Conservation (phyloP, 805 yeast species). For the Debaryomyces castellii region DNA sequence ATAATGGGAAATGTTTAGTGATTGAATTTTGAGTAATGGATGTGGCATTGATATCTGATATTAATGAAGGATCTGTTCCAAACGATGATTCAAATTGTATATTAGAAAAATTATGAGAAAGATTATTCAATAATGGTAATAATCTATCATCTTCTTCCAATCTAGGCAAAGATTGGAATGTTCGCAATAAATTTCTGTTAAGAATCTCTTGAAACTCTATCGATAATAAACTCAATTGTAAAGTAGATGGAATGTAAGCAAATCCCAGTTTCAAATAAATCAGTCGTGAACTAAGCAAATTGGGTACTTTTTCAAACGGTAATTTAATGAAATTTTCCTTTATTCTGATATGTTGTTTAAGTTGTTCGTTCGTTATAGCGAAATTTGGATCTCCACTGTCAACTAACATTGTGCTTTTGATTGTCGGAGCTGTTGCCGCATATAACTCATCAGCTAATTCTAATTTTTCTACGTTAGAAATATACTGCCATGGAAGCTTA, state of each 20-base stretch:
- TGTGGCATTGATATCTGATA: slow-evolving; percentile 56
- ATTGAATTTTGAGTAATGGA: slow-evolving; percentile 56
- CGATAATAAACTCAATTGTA: slow-evolving; percentile 69
- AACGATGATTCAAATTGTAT: slow-evolving; percentile 56
- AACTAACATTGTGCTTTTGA: slow-evolving; percentile 35
- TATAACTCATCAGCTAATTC: slow-evolving; percentile 48
- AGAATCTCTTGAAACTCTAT: slow-evolving; percentile 64
- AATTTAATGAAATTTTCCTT: slow-evolving; percentile 75
- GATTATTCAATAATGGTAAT: slow-evolving; percentile 76
- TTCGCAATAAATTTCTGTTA: slow-evolving; percentile 51
- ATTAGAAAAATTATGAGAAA: slow-evolving; percentile 53
- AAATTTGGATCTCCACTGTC: slow-evolving; percentile 27
- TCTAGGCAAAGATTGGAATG: slow-evolving; percentile 77
- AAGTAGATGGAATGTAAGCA: slow-evolving; percentile 82
- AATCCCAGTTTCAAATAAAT: slow-evolving; percentile 66
- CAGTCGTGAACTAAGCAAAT: slow-evolving; percentile 69
- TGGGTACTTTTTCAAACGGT: slow-evolving; percentile 83
- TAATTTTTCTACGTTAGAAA: slow-evolving; percentile 59
- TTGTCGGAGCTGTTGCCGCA: slow-evolving; percentile 51
- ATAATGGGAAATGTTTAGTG: slow-evolving; percentile 74
- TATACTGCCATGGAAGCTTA: slow-evolving; percentile 72
- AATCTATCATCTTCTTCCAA: slow-evolving; percentile 90
- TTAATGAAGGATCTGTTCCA: slow-evolving; percentile 26
- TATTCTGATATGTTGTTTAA: slow-evolving; percentile 46
- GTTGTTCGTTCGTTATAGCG: slow-evolving; percentile 47